phyloP scores from a whole-genome alignment of 768 basidiomycete species.

The Leucogyrophana mollusca region DNA sequence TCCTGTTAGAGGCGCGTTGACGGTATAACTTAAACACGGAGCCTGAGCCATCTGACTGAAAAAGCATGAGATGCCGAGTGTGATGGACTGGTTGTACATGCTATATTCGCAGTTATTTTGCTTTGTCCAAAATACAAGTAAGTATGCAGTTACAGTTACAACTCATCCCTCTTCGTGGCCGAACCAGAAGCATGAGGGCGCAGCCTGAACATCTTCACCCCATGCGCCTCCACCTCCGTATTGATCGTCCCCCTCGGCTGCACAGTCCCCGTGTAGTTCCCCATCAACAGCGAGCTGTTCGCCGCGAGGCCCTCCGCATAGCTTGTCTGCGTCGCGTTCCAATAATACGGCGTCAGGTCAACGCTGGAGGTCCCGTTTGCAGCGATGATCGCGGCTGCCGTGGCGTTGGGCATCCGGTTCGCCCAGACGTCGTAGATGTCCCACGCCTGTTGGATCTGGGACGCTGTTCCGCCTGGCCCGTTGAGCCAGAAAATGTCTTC shows the following conservation, averaged over 20 bases:
- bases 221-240: background rate
- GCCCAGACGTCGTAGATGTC: constrained; percentile 5
- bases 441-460: constrained; percentile 4
- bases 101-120: no score
- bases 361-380: background rate
- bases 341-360: background rate
- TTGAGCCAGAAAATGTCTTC: constrained; percentile 4
- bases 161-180: background rate
- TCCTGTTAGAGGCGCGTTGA: no score
- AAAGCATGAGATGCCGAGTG: no score
- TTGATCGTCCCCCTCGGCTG: constrained; percentile 2
- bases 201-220: constrained; percentile 3
- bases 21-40: no score
- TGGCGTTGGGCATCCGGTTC: constrained; percentile 2
- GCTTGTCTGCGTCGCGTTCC: background rate
- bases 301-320: background rate
- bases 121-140: no score
- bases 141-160: background rate
- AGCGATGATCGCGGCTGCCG: constrained; percentile 1
- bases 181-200: background rate
- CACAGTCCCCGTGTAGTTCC: constrained; percentile 1
- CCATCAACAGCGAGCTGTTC: background rate
- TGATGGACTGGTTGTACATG: no score
- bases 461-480: constrained; percentile 1
- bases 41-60: no score